Evolutionary conservation across 352 stramenopile genomes (phyloP).

Genomic region (Pythium volutum): DNA sequence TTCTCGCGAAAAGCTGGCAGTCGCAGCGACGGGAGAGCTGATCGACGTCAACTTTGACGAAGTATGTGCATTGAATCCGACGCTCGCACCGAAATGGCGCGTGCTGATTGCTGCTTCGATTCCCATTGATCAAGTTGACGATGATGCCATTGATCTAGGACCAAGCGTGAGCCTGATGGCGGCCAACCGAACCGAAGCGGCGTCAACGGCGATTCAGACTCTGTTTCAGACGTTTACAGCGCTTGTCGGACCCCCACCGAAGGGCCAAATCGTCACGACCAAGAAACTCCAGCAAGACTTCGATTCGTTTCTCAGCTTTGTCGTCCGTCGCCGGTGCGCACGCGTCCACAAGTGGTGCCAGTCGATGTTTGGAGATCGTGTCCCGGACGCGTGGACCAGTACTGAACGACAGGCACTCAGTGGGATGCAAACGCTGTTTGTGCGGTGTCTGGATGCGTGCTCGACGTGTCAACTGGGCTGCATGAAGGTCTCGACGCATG

Average conservation of each 20-base stretch:
- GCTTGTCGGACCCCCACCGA: slow-evolving; percentile 15
- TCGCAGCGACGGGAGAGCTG: slow-evolving; percentile 29
- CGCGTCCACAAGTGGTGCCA: slow-evolving; percentile 44
- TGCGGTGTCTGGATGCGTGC: slow-evolving; percentile 58
- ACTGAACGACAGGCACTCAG: slow-evolving; percentile 46
- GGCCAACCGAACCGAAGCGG: slow-evolving; percentile 16
- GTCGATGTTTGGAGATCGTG: slow-evolving; percentile 33
- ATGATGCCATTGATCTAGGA: slow-evolving; percentile 49
- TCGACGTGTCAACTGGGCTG: slow-evolving; percentile 53
- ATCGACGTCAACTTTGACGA: slow-evolving; percentile 31
- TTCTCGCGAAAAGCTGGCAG: slow-evolving; percentile 26
- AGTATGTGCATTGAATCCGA: slow-evolving; percentile 31
- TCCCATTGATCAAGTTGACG: slow-evolving; percentile 29
- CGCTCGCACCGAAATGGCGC: slow-evolving; percentile 38
- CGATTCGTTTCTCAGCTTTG: slow-evolving; percentile 52
- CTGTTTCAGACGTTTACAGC: slow-evolving; percentile 36
- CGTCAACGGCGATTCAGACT: slow-evolving; percentile 27
- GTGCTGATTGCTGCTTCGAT: slow-evolving; percentile 13
- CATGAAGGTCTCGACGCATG: slow-evolving; percentile 51
- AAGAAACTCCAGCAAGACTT: slow-evolving; percentile 37
- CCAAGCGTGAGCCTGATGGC: slow-evolving; percentile 26
- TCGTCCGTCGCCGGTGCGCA: slow-evolving; percentile 53
- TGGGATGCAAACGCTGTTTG: slow-evolving; percentile 46
- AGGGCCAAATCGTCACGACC: neutral
- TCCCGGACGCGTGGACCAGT: slow-evolving; percentile 45